phyloP scores from a whole-genome alignment of 805 yeast genomes.

The Metschnikowia hibisci region DNA sequence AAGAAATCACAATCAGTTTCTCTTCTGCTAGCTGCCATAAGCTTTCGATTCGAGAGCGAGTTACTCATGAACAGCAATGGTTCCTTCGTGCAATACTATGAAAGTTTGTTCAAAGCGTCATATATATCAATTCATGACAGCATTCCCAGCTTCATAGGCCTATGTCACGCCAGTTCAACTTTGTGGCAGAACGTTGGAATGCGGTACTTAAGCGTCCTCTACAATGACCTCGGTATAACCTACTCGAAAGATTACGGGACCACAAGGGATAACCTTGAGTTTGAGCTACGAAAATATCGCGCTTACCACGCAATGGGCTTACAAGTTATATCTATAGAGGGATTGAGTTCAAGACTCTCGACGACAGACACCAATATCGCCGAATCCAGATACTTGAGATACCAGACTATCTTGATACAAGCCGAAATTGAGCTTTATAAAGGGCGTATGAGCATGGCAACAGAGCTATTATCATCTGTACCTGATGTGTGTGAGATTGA shows the following conservation, averaged over 20 bases:
- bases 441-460: constrained; percentile 34
- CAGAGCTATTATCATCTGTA: constrained; percentile 30
- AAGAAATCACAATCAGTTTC: constrained; percentile 50
- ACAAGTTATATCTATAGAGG: background rate
- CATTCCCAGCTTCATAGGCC: constrained; percentile 39
- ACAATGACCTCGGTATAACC: constrained; percentile 44
- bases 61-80: constrained; percentile 52
- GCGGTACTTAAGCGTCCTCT: constrained; percentile 42
- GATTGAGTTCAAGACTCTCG: background rate
- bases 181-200: constrained; percentile 54
- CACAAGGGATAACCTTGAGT: constrained; percentile 7
- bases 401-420: constrained; percentile 37
- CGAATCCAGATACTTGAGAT: constrained; percentile 39
- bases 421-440: constrained; percentile 35
- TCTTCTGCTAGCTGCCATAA: constrained; percentile 50
- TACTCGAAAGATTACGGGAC: constrained; percentile 29
- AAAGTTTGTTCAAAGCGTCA: constrained; percentile 54
- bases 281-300: constrained; percentile 37
- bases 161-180: constrained; percentile 43
- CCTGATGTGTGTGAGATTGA: constrained; percentile 21
- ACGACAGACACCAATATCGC: constrained; percentile 23
- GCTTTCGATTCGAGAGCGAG: constrained; percentile 62
- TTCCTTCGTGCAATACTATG: constrained; percentile 42
- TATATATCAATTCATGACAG: constrained; percentile 52
- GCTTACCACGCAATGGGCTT: constrained; percentile 20